These are phyloP conservation scores for Paramecium pentaurelia DNA, from an alignment of 73 alveolate genomes.

Conservation along the genomic window DNA sequence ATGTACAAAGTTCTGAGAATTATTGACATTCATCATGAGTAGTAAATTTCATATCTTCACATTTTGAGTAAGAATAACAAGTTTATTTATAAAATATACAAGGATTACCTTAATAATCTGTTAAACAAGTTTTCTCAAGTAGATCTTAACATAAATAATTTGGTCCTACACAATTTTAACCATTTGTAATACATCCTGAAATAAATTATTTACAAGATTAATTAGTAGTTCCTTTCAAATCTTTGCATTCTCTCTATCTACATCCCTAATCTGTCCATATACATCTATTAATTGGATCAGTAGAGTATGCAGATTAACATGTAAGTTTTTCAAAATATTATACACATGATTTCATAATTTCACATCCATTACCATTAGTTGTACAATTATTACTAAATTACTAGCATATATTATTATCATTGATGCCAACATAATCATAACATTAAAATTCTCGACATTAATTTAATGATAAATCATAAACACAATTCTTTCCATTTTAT, in stretches of 20 bases:
- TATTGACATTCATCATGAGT: not conserved
- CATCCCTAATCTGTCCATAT: not conserved
- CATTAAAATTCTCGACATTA: not conserved
- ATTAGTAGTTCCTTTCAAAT: not conserved
- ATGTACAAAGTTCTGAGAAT: not conserved
- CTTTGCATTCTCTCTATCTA: not conserved
- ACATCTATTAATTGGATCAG: not conserved
- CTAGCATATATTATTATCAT: not conserved
- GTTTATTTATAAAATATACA: not conserved
- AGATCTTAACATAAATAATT: not conserved
- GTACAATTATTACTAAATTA: not conserved
- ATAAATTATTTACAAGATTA: not conserved
- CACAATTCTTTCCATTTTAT: not conserved
- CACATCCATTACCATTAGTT: slow-evolving; percentile 22
- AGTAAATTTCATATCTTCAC: not conserved
- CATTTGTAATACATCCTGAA: not conserved
- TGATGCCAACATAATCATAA: not conserved
- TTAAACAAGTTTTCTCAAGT: not conserved
- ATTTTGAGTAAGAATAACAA: not conserved
- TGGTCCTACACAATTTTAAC: not conserved
- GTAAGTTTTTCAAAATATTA: not conserved
- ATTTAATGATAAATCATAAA: not conserved
- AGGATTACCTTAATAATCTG: not conserved
- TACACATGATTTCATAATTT: not conserved
- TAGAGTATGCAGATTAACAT: not conserved